Conservation (phyloP, 2,329 filamentous ascomycete genomes). For the Alternaria arborescens region DNA sequence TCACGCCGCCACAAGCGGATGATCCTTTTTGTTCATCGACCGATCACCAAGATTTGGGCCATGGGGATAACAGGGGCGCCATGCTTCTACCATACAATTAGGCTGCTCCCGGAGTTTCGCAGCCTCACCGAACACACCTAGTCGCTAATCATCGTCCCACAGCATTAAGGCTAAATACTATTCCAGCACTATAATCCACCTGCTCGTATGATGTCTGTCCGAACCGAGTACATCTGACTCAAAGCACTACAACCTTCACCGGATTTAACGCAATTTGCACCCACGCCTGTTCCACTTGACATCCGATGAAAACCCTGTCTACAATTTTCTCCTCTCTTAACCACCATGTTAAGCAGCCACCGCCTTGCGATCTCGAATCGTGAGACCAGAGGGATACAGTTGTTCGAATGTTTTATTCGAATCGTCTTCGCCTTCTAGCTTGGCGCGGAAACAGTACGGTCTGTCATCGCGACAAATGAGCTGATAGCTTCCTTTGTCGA, state of each 20-base stretch:
- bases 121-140: not conserved
- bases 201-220: not conserved
- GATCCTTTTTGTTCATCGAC: slow-evolving; percentile 7
- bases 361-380: slow-evolving; percentile 54
- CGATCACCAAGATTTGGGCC: slow-evolving; percentile 5
- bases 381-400: slow-evolving; percentile 35
- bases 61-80: slow-evolving; percentile 3
- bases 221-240: not conserved
- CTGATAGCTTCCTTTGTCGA: slow-evolving; percentile 31
- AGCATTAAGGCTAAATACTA: not conserved
- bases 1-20: slow-evolving; percentile 1
- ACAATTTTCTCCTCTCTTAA: not conserved
- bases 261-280: not conserved
- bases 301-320: not conserved
- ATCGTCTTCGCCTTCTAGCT: slow-evolving; percentile 12
- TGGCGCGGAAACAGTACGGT: slow-evolving; percentile 37
- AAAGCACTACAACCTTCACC: not conserved
- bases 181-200: not conserved
- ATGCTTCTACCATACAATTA: not conserved
- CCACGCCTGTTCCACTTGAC: not conserved
- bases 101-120: not conserved
- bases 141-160: not conserved
- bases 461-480: slow-evolving; percentile 30
- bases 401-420: slow-evolving; percentile 31
- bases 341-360: slow-evolving; percentile 42